Evolutionary conservation across 768 basidiomycete species (phyloP), one percentile per base, ranked within the genome.

Genomic region (Hemileccinum rubropunctum): DNA sequence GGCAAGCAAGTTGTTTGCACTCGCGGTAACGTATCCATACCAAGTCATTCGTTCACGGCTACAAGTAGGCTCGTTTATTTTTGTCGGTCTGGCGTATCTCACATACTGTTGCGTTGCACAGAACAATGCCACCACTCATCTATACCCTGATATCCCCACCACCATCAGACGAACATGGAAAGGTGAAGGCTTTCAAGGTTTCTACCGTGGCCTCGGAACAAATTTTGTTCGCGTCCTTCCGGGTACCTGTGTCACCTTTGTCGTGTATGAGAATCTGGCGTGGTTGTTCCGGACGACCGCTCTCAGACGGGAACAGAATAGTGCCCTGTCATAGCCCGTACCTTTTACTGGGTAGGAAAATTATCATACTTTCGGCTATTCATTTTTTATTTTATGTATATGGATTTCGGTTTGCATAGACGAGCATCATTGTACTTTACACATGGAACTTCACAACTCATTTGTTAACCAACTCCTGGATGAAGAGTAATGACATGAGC

Each of bases 191-290:
- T 36, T 86, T 14, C 71, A 75, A 41, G 95, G 92, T 1, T 98
- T 98, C 66, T 99, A 98, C 70, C 88, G 95, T 42, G 97, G 97
- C 1, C 78, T 99, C 8, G 95, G 86, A 2, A 95, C 92, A 23
- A 98, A 98, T 63, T 79, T 97, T 21, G 83, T 99, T 12, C 82
- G 97, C 13, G 95, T 99, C 42, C 77, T 98, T 14, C 97, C 97
- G 0, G 97, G 95, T 26, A 98, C 95, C 3, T 98, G 95, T 65
- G 89, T 98, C 40, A 98, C 95, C 5, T 97, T 98, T 58, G 95
- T 98, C 34, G 94, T 98, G 17, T 99, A 98, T 65, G 97, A 93
- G 65, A 93, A 93, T 57, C 65, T 93, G 48, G 90, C 91, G 0
- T 93, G 90, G 90, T 61, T 91, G 23, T 66, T 93, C 37, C 75